Evolutionary conservation across 768 basidiomycete species (phyloP), one percentile per base, ranked within the genome.

Genomic region (Hirschioporus abietinus): DNA sequence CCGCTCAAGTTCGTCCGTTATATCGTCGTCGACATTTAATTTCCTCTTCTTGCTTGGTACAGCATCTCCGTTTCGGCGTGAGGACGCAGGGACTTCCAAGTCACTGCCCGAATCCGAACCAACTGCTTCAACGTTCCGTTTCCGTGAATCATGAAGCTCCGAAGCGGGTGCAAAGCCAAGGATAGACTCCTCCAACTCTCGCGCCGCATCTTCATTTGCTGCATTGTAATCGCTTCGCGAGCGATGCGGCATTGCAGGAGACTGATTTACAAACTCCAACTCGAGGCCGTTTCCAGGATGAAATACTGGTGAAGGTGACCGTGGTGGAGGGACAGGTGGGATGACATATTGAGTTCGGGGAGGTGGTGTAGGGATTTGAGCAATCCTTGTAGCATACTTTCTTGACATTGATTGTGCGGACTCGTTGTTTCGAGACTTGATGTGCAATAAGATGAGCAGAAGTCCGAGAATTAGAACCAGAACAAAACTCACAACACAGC

Each of bases 391-490:
- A 36, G 84, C 80, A 76, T 90, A 90, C 63, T 83, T 80, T 70
- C 84, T 84, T 6, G 88, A 86, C 68, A 88, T 80, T 25, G 79
- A 76, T 67, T 81, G 81, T 0, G 90, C 90, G 26, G 88, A 87
- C 7, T 78, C 76, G 23, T 84, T 80, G 74, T 91, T 92, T 58
- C 89, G 86, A 73, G 90, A 88, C 92, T 94, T 68, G 65, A 69
- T 61, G 70, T 65, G 25, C 63, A 15, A 60, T 61, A 57, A 58
- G 12, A 67, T 60, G 24, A 59, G 59, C 63, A 58, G 35, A 17
- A 59, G 64, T 52, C 35, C 10, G 3, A 64, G 3, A 6, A 65
- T 25, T 6, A 26, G 26, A 17, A 64, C 1, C 3, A 20, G 42
- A 65, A 62, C 36, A 64, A 25, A 8, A 75, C 83, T 75, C 72